phyloP scores from a whole-genome alignment of 169 alveolate species.

The Cryptosporidium sp. region DNA sequence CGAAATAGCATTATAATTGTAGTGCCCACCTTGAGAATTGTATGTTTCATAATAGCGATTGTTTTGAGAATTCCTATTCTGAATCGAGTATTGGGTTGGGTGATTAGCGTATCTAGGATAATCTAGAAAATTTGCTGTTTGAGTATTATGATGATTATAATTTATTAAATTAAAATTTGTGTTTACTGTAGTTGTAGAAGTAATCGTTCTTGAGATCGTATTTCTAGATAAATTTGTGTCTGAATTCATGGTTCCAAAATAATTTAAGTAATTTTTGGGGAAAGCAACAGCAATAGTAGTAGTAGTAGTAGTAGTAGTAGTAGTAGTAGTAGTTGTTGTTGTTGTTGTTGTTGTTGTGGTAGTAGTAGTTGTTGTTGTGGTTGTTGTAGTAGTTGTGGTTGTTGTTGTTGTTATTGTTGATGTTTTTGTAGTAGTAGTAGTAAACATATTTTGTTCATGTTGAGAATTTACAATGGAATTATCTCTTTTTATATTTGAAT shows the following conservation, averaged over 20 bases:
- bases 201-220: background rate
- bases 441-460: background rate
- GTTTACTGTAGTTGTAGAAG: background rate
- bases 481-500: background rate
- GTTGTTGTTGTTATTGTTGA: too few species aligned
- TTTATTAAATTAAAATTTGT: background rate
- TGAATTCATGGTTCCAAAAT: background rate
- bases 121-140: background rate
- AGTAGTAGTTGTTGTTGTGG: background rate
- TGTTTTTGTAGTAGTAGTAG: background rate
- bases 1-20: background rate
- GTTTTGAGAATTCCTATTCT: conserved; percentile 9
- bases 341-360: background rate
- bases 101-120: background rate
- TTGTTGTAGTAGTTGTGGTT: background rate
- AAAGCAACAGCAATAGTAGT: too few species aligned
- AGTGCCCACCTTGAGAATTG: background rate
- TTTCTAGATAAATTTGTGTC: background rate
- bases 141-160: background rate
- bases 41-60: background rate
- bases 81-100: background rate
- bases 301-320: background rate
- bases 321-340: background rate
- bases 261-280: background rate
- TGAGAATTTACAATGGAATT: background rate